Conservation (phyloP, 1,139 yeast species). For the Scheffersomyces insectosa region DNA sequence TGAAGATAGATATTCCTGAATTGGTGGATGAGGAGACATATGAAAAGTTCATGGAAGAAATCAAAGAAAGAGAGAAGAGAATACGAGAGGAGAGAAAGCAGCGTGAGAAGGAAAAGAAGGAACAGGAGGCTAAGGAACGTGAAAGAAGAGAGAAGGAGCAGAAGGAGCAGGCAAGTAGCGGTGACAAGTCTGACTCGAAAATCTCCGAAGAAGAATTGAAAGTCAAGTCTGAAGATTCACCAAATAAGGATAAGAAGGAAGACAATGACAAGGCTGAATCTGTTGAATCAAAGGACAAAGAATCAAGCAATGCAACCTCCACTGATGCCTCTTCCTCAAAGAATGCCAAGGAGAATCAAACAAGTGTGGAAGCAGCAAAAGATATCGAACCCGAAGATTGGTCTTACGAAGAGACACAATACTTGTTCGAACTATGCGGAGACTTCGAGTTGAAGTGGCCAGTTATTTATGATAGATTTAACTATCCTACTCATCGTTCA, state of each 20-base stretch:
- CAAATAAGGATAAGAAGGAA: slow-evolving; percentile 7
- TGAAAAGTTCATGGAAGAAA: slow-evolving; percentile 45
- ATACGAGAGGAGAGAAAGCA: slow-evolving; percentile 15
- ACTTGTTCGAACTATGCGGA: slow-evolving; percentile 70
- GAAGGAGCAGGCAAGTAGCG: slow-evolving; percentile 3
- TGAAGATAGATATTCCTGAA: slow-evolving; percentile 66
- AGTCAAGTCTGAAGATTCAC: slow-evolving; percentile 4
- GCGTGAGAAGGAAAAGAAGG: slow-evolving; percentile 24
- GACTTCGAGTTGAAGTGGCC: slow-evolving; percentile 87
- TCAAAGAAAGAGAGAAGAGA: slow-evolving; percentile 30
- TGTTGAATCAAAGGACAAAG: no score
- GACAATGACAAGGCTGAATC: slow-evolving; percentile 3
- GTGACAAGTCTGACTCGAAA: slow-evolving; percentile 1
- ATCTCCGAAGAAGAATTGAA: slow-evolving; percentile 5
- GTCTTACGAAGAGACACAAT: slow-evolving; percentile 76
- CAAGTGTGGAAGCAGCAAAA: slow-evolving; percentile 4
- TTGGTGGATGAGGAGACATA: slow-evolving; percentile 69
- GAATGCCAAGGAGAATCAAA: slow-evolving; percentile 2
- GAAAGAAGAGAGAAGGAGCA: slow-evolving; percentile 5
- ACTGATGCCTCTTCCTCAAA: no score
- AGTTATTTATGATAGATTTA: slow-evolving; percentile 75
- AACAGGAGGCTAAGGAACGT: slow-evolving; percentile 13
- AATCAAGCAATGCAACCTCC: no score
- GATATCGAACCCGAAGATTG: slow-evolving; percentile 37
- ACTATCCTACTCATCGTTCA: slow-evolving; percentile 37